Evolutionary conservation across 768 basidiomycete species (phyloP), one percentile per base, ranked within the genome.

Genomic region (Chalciporus sphaerocephalus): DNA sequence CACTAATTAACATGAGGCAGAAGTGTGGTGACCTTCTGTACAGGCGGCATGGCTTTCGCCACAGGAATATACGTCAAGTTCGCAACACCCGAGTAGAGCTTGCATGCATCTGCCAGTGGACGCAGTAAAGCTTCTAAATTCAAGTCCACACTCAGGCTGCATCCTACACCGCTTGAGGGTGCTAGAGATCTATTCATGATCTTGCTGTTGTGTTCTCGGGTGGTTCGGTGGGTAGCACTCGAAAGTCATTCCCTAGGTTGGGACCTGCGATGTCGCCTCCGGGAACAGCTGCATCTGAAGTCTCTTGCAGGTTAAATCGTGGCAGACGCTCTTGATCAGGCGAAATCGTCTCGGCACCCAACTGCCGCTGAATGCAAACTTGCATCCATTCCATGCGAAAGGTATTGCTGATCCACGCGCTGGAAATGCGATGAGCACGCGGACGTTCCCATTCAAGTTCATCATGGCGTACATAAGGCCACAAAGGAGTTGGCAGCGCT

Each of bases 361-460:
- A 24, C n/a, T 38, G 38, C 38, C 22, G 38, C 38, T 38, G 24
- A 5, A 24, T n/a, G 38, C 21, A 15, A 32, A 44, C 42, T 21
- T 54, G 37, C 46, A 32, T 61, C 23, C 42, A 47, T 38, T 27
- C 49, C 62, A 58, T 53, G 60, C 51, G 65, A 30, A 20, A 27
- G 23, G 40, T 38, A 46, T 50, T 34, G 37, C 36, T 37, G 47
- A 45, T 43, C 37, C 60, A 61, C 40, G 51, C 60, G 48, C 32
- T 45, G 11, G 41, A 55, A 66, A 50, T 51, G 61, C 62, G 59
- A 57, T 24, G 41, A 20, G 42, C 62, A 64, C 48, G 59, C 55
- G 60, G 49, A 22, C 1, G 32, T 10, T 42, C 37, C 46, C 52
- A 50, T 48, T 23, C 44, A n/a, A n/a, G 44, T 48, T 41, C 49